Conservation (phyloP, 1,139 yeast genomes). For the Candida pseudoviswanathii region DNA sequence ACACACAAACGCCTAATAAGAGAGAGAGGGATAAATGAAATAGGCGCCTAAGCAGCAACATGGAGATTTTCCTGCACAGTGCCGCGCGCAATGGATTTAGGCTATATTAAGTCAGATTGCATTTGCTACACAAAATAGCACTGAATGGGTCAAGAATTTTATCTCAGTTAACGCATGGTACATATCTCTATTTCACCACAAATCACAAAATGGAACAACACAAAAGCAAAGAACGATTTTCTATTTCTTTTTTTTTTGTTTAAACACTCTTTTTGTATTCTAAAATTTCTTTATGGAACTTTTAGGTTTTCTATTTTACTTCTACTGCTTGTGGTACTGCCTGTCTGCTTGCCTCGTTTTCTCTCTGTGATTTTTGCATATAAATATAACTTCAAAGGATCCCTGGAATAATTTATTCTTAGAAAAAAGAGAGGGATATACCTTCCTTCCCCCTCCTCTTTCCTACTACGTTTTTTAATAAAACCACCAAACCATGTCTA, state of each 20-base stretch:
- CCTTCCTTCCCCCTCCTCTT: not conserved
- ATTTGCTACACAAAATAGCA: not conserved
- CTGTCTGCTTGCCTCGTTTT: not conserved
- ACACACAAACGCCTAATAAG: no score
- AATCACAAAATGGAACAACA: not conserved
- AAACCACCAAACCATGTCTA: not conserved
- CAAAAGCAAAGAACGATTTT: slow-evolving; percentile 4
- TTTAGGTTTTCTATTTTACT: slow-evolving; percentile 1
- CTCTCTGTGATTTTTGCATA: not conserved
- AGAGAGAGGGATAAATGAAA: no score
- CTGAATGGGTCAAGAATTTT: not conserved
- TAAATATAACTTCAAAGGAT: slow-evolving; percentile 1
- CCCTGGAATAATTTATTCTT: not conserved
- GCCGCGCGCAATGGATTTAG: not conserved
- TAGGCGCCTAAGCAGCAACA: not conserved
- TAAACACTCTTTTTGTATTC: not conserved
- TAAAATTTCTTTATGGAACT: slow-evolving; percentile 4
- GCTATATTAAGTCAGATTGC: not conserved
- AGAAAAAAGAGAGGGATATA: not conserved
- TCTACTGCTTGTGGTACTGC: not conserved
- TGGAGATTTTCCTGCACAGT: not conserved
- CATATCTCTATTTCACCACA: not conserved
- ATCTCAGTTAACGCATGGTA: not conserved
- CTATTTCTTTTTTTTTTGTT: not conserved
- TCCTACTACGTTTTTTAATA: not conserved